Conservation (phyloP, 2,329 filamentous ascomycete genomes). For the Lachnellula hyalina region DNA sequence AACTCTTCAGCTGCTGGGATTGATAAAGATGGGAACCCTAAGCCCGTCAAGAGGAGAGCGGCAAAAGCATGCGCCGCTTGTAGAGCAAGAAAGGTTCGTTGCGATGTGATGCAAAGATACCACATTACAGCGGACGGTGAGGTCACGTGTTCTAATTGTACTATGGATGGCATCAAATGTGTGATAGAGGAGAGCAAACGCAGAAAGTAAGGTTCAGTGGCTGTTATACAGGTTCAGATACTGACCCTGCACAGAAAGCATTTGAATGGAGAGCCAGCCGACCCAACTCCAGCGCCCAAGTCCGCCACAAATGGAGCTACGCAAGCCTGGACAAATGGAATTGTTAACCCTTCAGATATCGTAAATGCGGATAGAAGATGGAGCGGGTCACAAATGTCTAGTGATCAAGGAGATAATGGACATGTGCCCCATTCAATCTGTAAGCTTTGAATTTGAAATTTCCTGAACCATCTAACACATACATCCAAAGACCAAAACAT, state of each 20-base stretch:
- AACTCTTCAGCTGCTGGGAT: conserved; percentile 10
- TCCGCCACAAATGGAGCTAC: neutral
- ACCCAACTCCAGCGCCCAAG: conserved; percentile 7
- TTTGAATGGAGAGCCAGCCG: conserved; percentile 17
- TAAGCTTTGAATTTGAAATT: conserved; percentile 15
- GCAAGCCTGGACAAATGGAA: conserved; percentile 20
- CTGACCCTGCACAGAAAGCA: conserved; percentile 24
- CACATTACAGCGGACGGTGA: conserved; percentile 25
- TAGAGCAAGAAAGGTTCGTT: conserved; percentile 83
- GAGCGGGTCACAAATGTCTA: conserved; percentile 19
- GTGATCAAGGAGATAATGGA: conserved; percentile 6
- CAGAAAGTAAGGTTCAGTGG: conserved; percentile 51
- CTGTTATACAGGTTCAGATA: conserved; percentile 1
- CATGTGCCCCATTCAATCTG: conserved; percentile 31
- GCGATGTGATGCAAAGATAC: conserved; percentile 78
- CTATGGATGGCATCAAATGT: conserved; percentile 43
- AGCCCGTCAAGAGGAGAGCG: conserved; percentile 66
- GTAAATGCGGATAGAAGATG: conserved; percentile 21
- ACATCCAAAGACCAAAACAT: conserved; percentile 23
- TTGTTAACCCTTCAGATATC: conserved; percentile 26
- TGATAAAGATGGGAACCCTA: conserved; percentile 22
- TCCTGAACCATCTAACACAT: conserved; percentile 1
- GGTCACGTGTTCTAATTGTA: conserved; percentile 29
- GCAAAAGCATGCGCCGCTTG: conserved; percentile 88
- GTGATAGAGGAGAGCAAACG: conserved; percentile 59